These are phyloP conservation scores for Conticribra weissflogii DNA, from an alignment of 108 stramenopile species.

Conservation along the genomic window DNA sequence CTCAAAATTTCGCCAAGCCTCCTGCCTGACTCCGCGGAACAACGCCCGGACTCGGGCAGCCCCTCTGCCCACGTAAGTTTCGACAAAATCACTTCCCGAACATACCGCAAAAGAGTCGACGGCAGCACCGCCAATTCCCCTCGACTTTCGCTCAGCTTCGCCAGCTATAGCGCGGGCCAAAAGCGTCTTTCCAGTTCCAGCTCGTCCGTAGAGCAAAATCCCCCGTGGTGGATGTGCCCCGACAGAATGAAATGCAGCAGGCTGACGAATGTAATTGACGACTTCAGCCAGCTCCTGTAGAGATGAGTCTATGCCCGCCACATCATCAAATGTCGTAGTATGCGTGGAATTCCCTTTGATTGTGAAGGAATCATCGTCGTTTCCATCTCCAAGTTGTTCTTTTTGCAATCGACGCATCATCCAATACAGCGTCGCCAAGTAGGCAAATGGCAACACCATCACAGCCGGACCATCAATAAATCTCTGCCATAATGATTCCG, in stretches of 20 bases:
- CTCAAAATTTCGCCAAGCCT: slow-evolving; percentile 48
- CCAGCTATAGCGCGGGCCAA: slow-evolving; percentile 80
- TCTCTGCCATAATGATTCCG: slow-evolving; percentile 51
- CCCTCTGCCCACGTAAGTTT: slow-evolving; percentile 89
- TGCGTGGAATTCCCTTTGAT: too few relatives aligned
- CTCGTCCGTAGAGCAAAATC: slow-evolving; percentile 81
- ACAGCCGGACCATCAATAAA: slow-evolving; percentile 62
- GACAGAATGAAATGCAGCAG: slow-evolving; percentile 53
- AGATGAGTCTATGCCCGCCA: slow-evolving; percentile 90
- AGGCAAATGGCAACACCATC: slow-evolving; percentile 78
- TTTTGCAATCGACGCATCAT: slow-evolving; percentile 59
- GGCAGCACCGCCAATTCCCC: slow-evolving; percentile 41
- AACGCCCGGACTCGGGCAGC: slow-evolving; percentile 87
- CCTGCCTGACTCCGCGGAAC: slow-evolving; percentile 71
- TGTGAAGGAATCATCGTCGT: slow-evolving; percentile 6
- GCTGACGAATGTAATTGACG: slow-evolving; percentile 68
- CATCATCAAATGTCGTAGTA: slow-evolving; percentile 81
- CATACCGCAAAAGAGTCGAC: slow-evolving; percentile 75
- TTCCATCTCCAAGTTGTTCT: slow-evolving; percentile 36
- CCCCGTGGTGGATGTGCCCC: slow-evolving; percentile 78
- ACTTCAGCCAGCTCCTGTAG: slow-evolving; percentile 87
- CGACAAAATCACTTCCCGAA: slow-evolving; percentile 83
- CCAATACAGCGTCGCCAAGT: slow-evolving; percentile 75
- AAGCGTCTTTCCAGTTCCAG: slow-evolving; percentile 86
- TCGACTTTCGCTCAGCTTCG: slow-evolving; percentile 53